Percentiles rank a stretch among this genome's conserved stretches.
Conservation (phyloP, 1,284 basidiomycete species). For the Cutaneotrichosporon curvatum region DNA sequence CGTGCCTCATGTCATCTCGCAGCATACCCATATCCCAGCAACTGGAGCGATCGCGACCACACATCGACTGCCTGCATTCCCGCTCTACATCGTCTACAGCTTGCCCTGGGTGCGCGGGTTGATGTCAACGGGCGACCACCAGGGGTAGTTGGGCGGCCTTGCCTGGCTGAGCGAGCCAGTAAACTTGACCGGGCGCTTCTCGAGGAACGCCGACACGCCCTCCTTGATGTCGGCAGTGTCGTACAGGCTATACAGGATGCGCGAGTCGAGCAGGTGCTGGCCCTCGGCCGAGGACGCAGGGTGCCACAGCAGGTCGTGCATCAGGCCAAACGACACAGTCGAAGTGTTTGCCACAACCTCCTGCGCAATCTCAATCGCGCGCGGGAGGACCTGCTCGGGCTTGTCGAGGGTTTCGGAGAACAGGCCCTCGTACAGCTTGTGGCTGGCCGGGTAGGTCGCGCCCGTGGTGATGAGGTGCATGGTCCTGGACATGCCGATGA, state of each 20-base stretch:
- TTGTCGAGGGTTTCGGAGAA: constrained; percentile 14
- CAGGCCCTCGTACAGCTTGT: constrained; percentile 9
- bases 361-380: constrained; percentile 12
- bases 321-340: constrained; percentile 6
- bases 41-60: neutral
- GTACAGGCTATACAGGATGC: constrained; percentile 11
- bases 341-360: constrained; percentile 11
- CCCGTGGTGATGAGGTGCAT: constrained; percentile 14
- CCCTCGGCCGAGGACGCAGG: constrained; percentile 8
- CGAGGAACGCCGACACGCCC: constrained; percentile 14
- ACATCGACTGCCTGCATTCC: neutral
- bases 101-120: constrained; percentile 1
- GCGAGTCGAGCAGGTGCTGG: constrained; percentile 19
- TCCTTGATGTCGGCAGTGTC: constrained; percentile 11
- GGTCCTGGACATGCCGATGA: constrained; percentile 6
- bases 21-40: no score
- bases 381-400: constrained; percentile 10
- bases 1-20: no score
- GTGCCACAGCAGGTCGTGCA: constrained; percentile 13
- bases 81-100: constrained; percentile 1
- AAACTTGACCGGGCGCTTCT: constrained; percentile 16
- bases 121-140: constrained; percentile 12
- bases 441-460: constrained; percentile 5
- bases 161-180: constrained; percentile 6
- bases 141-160: constrained; percentile 12